Percentiles rank a stretch among this genome's conserved stretches.
Evolutionary conservation across 306 rosid species (phyloP).

Genomic region (Cucurbita moschata): DNA sequence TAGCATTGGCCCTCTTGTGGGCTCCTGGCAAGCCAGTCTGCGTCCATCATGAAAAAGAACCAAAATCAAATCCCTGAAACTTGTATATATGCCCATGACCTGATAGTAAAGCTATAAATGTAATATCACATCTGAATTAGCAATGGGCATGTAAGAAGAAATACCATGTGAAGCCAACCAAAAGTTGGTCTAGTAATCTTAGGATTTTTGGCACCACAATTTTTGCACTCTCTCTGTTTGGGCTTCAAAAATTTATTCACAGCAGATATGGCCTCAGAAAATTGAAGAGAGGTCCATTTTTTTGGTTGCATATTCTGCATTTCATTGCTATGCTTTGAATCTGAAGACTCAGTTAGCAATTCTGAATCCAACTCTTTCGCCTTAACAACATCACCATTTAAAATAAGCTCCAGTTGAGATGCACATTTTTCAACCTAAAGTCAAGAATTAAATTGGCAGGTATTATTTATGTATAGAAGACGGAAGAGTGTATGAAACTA

Average conservation of each 20-base stretch:
- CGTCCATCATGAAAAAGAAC: conserved; percentile 18
- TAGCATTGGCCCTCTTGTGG: conserved; percentile 32
- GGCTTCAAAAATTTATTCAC: conserved; percentile 25
- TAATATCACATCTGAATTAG: neutral
- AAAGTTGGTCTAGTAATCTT: conserved; percentile 51
- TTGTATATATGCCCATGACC: neutral
- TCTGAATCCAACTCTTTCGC: conserved; percentile 37
- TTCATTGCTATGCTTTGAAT: conserved; percentile 11
- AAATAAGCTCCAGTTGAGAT: conserved; percentile 49
- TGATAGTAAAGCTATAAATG: neutral
- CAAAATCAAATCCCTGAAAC: conserved; percentile 11
- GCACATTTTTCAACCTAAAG: conserved; percentile 41
- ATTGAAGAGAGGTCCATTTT: conserved; percentile 68
- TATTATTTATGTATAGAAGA: neutral
- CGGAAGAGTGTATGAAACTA: neutral
- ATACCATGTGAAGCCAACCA: conserved; percentile 75
- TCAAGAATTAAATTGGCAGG: neutral
- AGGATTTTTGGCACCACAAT: conserved; percentile 32
- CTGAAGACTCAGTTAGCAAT: conserved; percentile 7
- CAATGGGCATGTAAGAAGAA: conserved; percentile 7
- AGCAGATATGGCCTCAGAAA: conserved; percentile 51
- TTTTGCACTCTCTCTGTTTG: conserved; percentile 21
- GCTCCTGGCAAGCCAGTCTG: conserved; percentile 25
- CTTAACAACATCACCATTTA: conserved; percentile 43
- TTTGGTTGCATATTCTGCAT: conserved; percentile 16